Evolutionary conservation across 192 early-diverging fungal genomes (phyloP), one percentile per base, ranked within the genome.

Genomic region (Coemansia brasiliensis): DNA sequence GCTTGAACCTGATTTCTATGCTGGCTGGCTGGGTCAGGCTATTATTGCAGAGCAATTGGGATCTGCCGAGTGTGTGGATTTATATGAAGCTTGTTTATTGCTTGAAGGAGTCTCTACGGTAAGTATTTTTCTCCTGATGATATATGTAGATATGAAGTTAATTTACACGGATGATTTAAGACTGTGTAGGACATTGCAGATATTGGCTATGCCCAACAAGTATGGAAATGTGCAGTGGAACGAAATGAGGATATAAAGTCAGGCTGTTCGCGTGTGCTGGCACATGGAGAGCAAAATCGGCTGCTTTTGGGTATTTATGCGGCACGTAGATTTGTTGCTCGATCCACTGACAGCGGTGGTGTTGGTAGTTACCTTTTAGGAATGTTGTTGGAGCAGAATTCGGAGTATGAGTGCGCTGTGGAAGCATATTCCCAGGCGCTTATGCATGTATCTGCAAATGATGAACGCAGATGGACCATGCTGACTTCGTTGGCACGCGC

Each of bases 11-110:
- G 93, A 95, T 46, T 86, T 76, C 60, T 65, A 82, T 32, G 72
- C 84, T 7, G 85, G 84, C 20, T 94, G 94, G 92, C 81, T 91
- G 52, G 95, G 94, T n/a, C 91, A 92, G 56, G 92, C 89, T 9
- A 82, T 89, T 52, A 80, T 92, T 18, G 88, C 90, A 6, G 83
- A 85, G 59, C 50, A 72, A 1, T 22, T 82, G 65, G 69, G 83
- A 65, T 54, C 87, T 52, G 11, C 61, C 20, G 55, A 87, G 42
- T 72, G 83, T 6, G 77, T 82, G 18, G 87, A 83, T 4, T 66
- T 90, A 21, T 92, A 88, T 61, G 90, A 93, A 48, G 90, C 94
- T 52, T 87, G 90, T 24, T 83, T 89, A 74, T 82, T 86, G 29
- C 78, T 88, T 12, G 86, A 85, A 17, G 83, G 83, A 15, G 83